These are phyloP conservation scores for Pharnaceum exiguum DNA, from an alignment of 148 eudicot species.

Conservation along the genomic window DNA sequence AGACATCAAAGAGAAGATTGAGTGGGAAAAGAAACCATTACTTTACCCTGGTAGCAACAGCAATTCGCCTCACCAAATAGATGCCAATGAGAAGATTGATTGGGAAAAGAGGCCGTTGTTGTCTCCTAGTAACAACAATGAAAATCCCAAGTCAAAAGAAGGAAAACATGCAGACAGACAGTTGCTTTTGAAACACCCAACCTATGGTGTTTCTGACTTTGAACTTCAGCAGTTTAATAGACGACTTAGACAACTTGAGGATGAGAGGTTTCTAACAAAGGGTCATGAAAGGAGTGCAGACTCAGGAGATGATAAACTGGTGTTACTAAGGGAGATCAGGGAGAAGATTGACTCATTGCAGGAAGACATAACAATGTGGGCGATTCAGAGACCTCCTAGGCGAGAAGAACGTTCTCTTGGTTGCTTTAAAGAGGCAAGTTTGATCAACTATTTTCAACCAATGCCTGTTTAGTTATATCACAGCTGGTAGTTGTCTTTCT, in stretches of 20 bases:
- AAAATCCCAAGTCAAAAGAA: conserved; percentile 12
- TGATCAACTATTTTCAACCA: neutral
- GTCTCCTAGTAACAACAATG: conserved; percentile 3
- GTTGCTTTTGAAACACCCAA: conserved; percentile 26
- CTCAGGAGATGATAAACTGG: conserved; percentile 39
- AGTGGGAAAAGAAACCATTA: conserved; percentile 32
- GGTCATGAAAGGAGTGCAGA: conserved; percentile 19
- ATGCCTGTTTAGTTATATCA: neutral
- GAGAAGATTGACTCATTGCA: conserved; percentile 57
- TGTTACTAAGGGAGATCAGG: conserved; percentile 58
- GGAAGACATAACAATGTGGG: conserved; percentile 47
- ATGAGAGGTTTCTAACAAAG: conserved; percentile 30
- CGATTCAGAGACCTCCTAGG: conserved; percentile 25
- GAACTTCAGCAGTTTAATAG: conserved; percentile 39
- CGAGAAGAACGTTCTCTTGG: conserved; percentile 31
- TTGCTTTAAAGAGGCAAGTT: conserved; percentile 55
- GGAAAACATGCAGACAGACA: conserved; percentile 26
- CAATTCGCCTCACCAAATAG: neutral
- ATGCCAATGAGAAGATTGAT: conserved; percentile 25
- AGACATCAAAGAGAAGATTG: conserved; percentile 25
- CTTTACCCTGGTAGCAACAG: conserved; percentile 4
- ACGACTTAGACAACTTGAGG: conserved; percentile 52
- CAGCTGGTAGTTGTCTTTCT: neutral
- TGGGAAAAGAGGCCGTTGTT: conserved; percentile 27
- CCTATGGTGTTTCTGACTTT: conserved; percentile 32